A percentile compares a stretch with the other conserved stretches of the same genome.
Conservation (phyloP, 768 basidiomycete genomes). For the Boletus subcaerulescens region DNA sequence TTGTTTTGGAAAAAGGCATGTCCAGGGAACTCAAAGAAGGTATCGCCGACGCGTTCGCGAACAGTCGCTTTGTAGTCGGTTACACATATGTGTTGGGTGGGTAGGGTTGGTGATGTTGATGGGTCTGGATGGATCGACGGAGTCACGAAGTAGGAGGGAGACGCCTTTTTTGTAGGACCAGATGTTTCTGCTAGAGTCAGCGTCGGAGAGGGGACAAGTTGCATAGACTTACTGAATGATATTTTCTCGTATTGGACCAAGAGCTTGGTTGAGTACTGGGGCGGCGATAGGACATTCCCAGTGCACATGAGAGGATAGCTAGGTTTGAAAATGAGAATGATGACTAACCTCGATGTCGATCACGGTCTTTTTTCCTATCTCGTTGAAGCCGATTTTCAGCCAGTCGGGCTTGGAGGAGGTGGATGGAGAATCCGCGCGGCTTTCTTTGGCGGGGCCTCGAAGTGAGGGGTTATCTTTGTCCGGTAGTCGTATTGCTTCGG, state of each 20-base stretch:
- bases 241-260: conserved; percentile 56
- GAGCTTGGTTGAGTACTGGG: conserved; percentile 66
- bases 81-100: conserved; percentile 71
- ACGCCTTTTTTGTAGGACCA: conserved; percentile 81
- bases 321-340: neutral
- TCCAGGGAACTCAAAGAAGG: conserved; percentile 80
- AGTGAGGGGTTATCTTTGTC: conserved; percentile 97
- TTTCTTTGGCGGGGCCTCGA: conserved; percentile 67
- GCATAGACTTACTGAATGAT: conserved; percentile 58
- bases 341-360: conserved; percentile 85
- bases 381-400: conserved; percentile 88
- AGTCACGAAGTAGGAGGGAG: conserved; percentile 88
- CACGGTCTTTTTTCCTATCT: conserved; percentile 65
- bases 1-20: conserved; percentile 99
- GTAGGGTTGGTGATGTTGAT: conserved; percentile 21
- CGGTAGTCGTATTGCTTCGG: conserved; percentile 90
- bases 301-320: neutral
- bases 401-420: conserved; percentile 51
- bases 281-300: conserved; percentile 94
- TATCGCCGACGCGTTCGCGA: conserved; percentile 80
- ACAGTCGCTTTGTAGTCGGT: conserved; percentile 78
- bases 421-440: conserved; percentile 10
- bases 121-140: conserved; percentile 41
- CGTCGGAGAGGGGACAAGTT: neutral
- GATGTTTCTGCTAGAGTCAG: conserved; percentile 58